phyloP scores from a whole-genome alignment of 352 stramenopile genomes.

The Halophytophthora batemanensis region DNA sequence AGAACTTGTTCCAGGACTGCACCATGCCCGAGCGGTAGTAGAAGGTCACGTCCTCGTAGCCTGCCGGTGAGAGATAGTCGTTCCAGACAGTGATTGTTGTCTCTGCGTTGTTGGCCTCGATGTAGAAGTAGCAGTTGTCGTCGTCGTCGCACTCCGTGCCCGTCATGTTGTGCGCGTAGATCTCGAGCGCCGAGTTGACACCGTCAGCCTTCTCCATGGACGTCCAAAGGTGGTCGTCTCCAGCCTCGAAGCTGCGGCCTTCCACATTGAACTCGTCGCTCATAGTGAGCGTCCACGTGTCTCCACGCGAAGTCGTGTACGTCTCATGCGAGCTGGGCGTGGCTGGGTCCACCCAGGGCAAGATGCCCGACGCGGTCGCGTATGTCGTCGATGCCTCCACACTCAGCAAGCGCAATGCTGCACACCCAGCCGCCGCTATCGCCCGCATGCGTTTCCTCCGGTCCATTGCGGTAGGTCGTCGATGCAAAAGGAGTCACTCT shows the following conservation, averaged over 20 bases:
- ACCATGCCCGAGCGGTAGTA: conserved; percentile 9
- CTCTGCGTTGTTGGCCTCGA: conserved; percentile 34
- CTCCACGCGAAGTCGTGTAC: conserved; percentile 40
- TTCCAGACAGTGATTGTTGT: conserved; percentile 38
- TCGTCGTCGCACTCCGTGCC: conserved; percentile 34
- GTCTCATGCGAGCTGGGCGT: conserved; percentile 14
- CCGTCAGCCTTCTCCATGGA: conserved; percentile 53
- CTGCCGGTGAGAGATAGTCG: conserved; percentile 40
- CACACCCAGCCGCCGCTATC: too few relatives aligned
- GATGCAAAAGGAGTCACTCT: too few relatives aligned
- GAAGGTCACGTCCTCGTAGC: conserved; percentile 32
- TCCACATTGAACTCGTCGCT: too few relatives aligned
- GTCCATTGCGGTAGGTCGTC: too few relatives aligned
- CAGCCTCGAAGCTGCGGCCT: conserved; percentile 77
- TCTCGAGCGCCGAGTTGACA: conserved; percentile 49
- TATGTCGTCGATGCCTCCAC: too few relatives aligned
- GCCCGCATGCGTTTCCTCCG: too few relatives aligned
- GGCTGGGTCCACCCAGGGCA: conserved; percentile 17
- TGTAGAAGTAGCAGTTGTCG: conserved; percentile 41
- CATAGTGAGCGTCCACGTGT: conserved; percentile 39
- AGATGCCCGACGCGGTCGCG: conserved; percentile 13
- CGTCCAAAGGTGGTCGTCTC: conserved; percentile 90
- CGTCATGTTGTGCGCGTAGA: conserved; percentile 56
- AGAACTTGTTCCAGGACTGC: conserved; percentile 76
- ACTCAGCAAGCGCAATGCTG: too few relatives aligned